Conservation (phyloP, 768 basidiomycete genomes). For the Lepiota subincarnata region DNA sequence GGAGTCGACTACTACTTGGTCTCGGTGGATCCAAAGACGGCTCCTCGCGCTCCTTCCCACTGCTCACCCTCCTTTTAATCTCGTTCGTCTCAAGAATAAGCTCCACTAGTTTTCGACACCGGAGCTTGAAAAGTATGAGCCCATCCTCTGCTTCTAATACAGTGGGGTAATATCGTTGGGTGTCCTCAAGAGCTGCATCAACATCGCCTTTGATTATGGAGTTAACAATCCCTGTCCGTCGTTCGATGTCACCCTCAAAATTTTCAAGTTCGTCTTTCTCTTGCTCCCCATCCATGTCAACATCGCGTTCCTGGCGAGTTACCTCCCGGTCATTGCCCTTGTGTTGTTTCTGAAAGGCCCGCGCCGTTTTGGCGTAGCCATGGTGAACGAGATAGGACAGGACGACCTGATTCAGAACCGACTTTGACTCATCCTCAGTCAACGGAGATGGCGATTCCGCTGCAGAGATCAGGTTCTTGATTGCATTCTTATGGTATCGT, state of each 20-base stretch:
- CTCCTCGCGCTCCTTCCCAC: slow-evolving; percentile 24
- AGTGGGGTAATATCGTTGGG: slow-evolving; percentile 51
- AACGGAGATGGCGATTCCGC: slow-evolving; percentile 6
- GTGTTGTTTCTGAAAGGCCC: slow-evolving; percentile 55
- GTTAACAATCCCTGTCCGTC: slow-evolving; percentile 67
- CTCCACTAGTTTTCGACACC: slow-evolving; percentile 84
- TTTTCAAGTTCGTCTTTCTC: slow-evolving; percentile 18
- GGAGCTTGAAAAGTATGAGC: slow-evolving; percentile 74
- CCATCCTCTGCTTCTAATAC: slow-evolving; percentile 67
- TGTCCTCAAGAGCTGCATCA: slow-evolving; percentile 59
- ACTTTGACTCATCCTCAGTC: slow-evolving; percentile 47
- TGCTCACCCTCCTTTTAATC: slow-evolving; percentile 58
- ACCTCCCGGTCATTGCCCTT: slow-evolving; percentile 3
- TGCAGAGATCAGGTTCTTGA: slow-evolving; percentile 12
- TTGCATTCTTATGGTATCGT: slow-evolving; percentile 19
- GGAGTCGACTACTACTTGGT: slow-evolving; percentile 20
- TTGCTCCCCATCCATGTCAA: slow-evolving; percentile 39
- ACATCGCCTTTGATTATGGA: slow-evolving; percentile 68
- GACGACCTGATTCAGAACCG: slow-evolving; percentile 68
- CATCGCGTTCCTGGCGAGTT: slow-evolving; percentile 31
- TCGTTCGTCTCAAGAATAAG: slow-evolving; percentile 69
- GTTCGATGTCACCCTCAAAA: slow-evolving; percentile 52
- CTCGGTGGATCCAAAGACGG: slow-evolving; percentile 22
- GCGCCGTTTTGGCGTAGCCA: slow-evolving; percentile 72
- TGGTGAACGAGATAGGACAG: slow-evolving; percentile 80